phyloP scores from a whole-genome alignment of 148 eudicot genomes.

The Persicaria tinctoria region DNA sequence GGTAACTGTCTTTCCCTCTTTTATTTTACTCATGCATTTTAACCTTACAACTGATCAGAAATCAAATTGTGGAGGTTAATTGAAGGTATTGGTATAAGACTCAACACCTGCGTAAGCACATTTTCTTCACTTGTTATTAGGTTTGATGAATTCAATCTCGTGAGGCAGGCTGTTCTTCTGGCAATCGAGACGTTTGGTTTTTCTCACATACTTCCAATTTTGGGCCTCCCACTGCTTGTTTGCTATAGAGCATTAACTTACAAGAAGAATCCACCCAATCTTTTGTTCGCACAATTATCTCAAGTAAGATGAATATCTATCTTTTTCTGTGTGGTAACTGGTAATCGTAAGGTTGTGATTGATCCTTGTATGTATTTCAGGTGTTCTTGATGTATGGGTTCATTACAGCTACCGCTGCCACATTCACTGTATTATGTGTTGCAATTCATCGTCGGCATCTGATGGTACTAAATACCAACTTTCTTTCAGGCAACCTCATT shows the following conservation, averaged over 20 bases:
- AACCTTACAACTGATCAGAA: not conserved
- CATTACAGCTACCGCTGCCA: constrained; percentile 37
- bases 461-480: constrained; percentile 50
- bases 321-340: not conserved
- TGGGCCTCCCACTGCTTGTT: constrained; percentile 80
- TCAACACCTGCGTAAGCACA: not conserved
- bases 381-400: constrained; percentile 79
- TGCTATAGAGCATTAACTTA: constrained; percentile 17
- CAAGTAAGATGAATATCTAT: constrained; percentile 39
- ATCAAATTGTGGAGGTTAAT: not conserved
- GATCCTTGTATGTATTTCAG: constrained; percentile 26
- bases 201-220: constrained; percentile 72
- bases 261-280: constrained; percentile 25
- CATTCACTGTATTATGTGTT: constrained; percentile 69
- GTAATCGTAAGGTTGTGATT: not conserved
- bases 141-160: constrained; percentile 84
- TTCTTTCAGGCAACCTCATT: constrained; percentile 6
- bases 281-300: constrained; percentile 43
- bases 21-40: not conserved
- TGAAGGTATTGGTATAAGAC: not conserved
- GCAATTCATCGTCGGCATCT: constrained; percentile 88
- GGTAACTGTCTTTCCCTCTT: constrained; percentile 31
- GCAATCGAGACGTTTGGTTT: constrained; percentile 87
- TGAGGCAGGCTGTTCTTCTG: constrained; percentile 82
- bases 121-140: constrained; percentile 27